Conservation (phyloP, 2,329 filamentous ascomycete genomes). For the Colletotrichum magnum region DNA sequence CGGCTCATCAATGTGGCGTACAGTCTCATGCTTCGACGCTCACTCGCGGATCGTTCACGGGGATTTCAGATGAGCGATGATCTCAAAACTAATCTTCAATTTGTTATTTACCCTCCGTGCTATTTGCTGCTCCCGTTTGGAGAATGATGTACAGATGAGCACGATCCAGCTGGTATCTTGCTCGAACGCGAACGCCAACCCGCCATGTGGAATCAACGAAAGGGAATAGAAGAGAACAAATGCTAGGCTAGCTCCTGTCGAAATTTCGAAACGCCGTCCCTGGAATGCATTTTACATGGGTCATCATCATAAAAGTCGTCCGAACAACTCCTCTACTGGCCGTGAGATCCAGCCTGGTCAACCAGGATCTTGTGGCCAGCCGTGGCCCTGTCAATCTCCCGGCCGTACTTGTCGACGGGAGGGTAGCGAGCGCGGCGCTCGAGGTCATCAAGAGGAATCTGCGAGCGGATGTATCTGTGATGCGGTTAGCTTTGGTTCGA, state of each 20-base stretch:
- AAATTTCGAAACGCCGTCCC: conserved; percentile 26
- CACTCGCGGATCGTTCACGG: too few species aligned
- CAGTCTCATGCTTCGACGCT: too few species aligned
- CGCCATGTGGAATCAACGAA: conserved; percentile 29
- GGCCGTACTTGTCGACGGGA: conserved; percentile 69
- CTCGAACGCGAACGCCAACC: conserved; percentile 17
- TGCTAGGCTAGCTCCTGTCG: not conserved
- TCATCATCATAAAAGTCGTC: conserved; percentile 32
- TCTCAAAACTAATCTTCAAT: conserved; percentile 1
- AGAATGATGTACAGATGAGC: conserved; percentile 13
- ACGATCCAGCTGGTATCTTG: conserved; percentile 17
- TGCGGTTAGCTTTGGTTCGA: conserved; percentile 50
- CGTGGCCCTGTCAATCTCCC: conserved; percentile 56
- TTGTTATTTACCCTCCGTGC: not conserved
- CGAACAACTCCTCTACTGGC: conserved; percentile 50
- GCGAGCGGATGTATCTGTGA: conserved; percentile 84
- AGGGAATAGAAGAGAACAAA: conserved; percentile 1
- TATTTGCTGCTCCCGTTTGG: not conserved
- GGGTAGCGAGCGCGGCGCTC: conserved; percentile 84
- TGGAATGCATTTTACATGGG: conserved; percentile 27
- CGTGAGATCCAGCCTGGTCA: conserved; percentile 61
- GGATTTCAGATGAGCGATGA: too few species aligned
- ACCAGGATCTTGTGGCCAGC: conserved; percentile 48
- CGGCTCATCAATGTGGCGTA: not conserved
- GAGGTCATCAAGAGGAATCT: conserved; percentile 84